phyloP scores from a whole-genome alignment of 2,329 filamentous ascomycete species.

The Penicillium sp. region DNA sequence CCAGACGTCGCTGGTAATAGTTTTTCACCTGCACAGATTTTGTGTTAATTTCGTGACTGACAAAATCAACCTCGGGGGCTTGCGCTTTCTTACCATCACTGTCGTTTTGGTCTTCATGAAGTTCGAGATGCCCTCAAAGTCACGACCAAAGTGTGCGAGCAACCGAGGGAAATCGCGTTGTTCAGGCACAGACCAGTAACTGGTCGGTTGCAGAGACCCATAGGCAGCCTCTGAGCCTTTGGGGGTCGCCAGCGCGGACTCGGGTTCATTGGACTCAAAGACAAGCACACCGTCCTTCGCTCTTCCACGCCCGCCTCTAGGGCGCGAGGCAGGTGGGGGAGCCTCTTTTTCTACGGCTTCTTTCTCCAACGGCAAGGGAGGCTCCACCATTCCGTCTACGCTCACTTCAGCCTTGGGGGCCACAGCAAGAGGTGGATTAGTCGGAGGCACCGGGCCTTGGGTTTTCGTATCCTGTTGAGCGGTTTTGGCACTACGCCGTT shows the following conservation, averaged over 20 bases:
- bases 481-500: constrained; percentile 35
- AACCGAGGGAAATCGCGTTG: constrained; percentile 49
- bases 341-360: constrained; percentile 32
- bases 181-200: constrained; percentile 56
- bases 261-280: constrained; percentile 38
- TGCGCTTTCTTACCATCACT: constrained; percentile 48
- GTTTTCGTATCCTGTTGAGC: constrained; percentile 33
- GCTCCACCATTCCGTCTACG: constrained; percentile 23
- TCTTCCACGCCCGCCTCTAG: constrained; percentile 32
- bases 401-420: constrained; percentile 29
- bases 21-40: constrained; percentile 48
- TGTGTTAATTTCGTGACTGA: not conserved
- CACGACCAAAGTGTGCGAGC: constrained; percentile 49
- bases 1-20: constrained; percentile 49
- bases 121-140: constrained; percentile 52
- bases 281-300: constrained; percentile 38
- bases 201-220: constrained; percentile 47
- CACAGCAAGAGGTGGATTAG: constrained; percentile 23
- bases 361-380: constrained; percentile 13
- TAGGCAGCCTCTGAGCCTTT: constrained; percentile 36
- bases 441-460: constrained; percentile 12
- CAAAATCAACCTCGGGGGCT: not conserved
- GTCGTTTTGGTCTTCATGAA: constrained; percentile 55
- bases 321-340: constrained; percentile 24
- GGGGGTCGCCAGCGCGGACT: constrained; percentile 20